A percentile compares a stretch with the other conserved stretches of the same genome.
These are phyloP conservation scores for Penicillium canescens DNA, from an alignment of 495 filamentous ascomycete genomes.

Conservation along the genomic window DNA sequence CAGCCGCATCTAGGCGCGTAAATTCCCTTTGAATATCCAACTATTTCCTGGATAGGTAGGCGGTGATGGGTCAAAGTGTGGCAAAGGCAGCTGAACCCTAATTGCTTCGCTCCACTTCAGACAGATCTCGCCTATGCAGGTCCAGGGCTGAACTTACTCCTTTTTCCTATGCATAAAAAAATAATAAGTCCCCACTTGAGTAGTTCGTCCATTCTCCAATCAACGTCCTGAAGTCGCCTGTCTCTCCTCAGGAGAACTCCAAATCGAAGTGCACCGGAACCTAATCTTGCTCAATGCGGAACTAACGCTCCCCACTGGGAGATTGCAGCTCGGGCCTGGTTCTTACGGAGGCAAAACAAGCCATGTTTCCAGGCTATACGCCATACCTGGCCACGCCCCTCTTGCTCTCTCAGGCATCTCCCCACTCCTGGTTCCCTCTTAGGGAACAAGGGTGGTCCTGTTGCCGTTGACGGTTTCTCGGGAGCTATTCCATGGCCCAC, in stretches of 20 bases:
- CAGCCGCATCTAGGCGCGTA: no score
- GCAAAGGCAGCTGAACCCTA: constrained; percentile 9
- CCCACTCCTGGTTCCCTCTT: constrained; percentile 9
- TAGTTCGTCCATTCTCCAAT: constrained; percentile 21
- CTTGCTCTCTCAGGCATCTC: background rate
- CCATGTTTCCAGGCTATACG: background rate
- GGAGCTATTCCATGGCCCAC: constrained; percentile 26
- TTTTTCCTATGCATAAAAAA: background rate
- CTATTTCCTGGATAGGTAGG: no score
- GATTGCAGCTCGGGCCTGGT: constrained; percentile 3
- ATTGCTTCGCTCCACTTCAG: constrained; percentile 4
- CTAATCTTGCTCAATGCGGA: constrained; percentile 18
- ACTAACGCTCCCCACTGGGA: constrained; percentile 5
- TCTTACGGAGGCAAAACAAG: constrained; percentile 1
- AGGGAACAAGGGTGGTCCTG: constrained; percentile 10
- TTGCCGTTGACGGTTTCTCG: constrained; percentile 27
- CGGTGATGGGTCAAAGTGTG: background rate
- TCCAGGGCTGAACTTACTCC: constrained; percentile 9
- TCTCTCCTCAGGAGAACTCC: constrained; percentile 6
- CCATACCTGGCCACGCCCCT: background rate
- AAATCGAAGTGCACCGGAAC: constrained; percentile 20
- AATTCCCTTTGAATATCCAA: no score
- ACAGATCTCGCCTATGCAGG: constrained; percentile 5
- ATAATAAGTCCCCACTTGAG: constrained; percentile 5
- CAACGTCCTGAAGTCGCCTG: constrained; percentile 1